Evolutionary conservation across 2,329 filamentous ascomycete genomes (phyloP).

Genomic region (Colletotrichum lentis): DNA sequence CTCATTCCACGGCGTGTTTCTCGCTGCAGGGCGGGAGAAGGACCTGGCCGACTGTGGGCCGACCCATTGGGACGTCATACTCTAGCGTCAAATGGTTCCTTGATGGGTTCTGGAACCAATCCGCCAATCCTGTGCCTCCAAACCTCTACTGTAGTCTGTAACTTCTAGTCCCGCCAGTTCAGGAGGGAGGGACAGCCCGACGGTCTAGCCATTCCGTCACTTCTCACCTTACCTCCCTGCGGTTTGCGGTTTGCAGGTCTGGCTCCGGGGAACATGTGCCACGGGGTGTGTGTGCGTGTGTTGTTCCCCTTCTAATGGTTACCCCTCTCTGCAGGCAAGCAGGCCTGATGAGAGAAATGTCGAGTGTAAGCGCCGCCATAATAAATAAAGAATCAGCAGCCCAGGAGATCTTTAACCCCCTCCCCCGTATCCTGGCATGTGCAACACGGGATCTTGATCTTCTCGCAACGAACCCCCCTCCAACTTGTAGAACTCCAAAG

Average conservation of each 20-base stretch:
- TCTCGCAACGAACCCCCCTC: conserved; percentile 20
- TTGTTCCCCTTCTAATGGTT: conserved; percentile 3
- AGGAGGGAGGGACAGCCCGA: neutral
- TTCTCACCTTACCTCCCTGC: conserved; percentile 27
- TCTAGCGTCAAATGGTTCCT: conserved; percentile 33
- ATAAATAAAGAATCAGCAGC: conserved; percentile 8
- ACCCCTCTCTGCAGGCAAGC: neutral
- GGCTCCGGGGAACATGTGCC: conserved; percentile 12
- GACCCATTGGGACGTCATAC: conserved; percentile 30
- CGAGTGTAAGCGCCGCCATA: neutral
- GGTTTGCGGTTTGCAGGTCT: conserved; percentile 14
- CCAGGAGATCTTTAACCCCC: neutral
- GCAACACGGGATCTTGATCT: conserved; percentile 16
- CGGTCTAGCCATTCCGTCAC: conserved; percentile 31
- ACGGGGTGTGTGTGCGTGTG: conserved; percentile 1
- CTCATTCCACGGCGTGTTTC: conserved; percentile 24
- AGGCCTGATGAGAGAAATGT: neutral
- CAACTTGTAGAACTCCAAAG: conserved; percentile 8
- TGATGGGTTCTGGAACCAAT: conserved; percentile 25
- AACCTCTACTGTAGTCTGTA: conserved; percentile 5
- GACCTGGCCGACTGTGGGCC: neutral
- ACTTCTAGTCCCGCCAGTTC: conserved; percentile 3
- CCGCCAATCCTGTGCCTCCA: conserved; percentile 26
- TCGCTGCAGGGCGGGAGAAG: neutral
- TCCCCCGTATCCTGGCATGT: conserved; percentile 19